Base-by-base conservation (phyloP, 148 eudicot species). In the Dianthus caryophyllus region DNA sequence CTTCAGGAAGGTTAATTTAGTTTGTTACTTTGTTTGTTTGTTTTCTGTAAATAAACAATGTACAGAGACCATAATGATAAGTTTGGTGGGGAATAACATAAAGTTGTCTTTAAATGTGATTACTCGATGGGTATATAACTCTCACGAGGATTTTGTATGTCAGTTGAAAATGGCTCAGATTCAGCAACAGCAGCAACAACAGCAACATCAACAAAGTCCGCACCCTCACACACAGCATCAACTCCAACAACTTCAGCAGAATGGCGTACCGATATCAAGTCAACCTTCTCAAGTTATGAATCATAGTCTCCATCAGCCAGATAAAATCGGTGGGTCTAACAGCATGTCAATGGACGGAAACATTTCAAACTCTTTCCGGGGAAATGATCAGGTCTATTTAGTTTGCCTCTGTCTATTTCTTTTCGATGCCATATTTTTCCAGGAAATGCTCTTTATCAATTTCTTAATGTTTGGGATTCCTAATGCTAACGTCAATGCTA, bases 321-420 rank as follows among this genome's bases (percentile, higher is more conserved):
- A 87, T 67, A 87, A 78, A 58, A 73, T 80, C 69, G 84, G 80
- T 52, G 85, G 87, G 47, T 65, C 83, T 43, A 80, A 76, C 68
- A 80, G 81, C 67, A 77, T 84, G 58, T 77, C 83, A 20, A 84
- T 87, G 70, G 96, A 89, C 72, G 89, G 86, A 38, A 84, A 91
- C 80, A 79, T 86, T 73, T 81, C 85, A 18, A 89, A 79, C 70
- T 79, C 91, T 10, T 89, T 84, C 70, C 80, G 96, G 22, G 96
- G 89, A 74, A 84, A 83, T 78, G 91, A 89, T 76, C 96, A 89
- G 96, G 96, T 89, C 75, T 76, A 47, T 50, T 65, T 57, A 36
- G 74, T 56, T 80, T 72, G 56, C 69, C 24, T 56, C 50, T 33
- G 14, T 52, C 43, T 17, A 13, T 31, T 49, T 52, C 22, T 0